A percentile compares a stretch with the other conserved stretches of the same genome.
Conservation (phyloP, 2,329 filamentous ascomycete genomes). For the Diaporthe helianthi region DNA sequence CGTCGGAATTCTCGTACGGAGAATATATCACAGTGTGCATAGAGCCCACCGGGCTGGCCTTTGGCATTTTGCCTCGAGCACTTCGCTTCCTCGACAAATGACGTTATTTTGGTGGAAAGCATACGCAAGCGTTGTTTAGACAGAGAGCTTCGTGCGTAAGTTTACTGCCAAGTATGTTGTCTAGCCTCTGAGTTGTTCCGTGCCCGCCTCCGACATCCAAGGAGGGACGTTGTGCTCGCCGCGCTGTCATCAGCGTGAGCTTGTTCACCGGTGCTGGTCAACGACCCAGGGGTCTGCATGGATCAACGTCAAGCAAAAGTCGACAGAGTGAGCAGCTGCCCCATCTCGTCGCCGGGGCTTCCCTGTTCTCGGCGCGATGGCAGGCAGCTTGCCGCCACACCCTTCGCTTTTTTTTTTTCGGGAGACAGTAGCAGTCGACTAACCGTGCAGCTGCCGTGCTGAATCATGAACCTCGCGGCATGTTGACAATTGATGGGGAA, state of each 20-base stretch:
- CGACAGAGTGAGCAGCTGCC: constrained; percentile 27
- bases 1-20: constrained; percentile 1
- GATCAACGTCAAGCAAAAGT: not conserved
- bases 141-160: constrained; percentile 11
- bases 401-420: not conserved
- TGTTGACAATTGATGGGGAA: not conserved
- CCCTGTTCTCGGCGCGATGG: not conserved
- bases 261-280: not conserved
- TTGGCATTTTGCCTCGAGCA: not conserved
- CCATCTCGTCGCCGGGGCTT: not conserved
- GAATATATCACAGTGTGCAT: constrained; percentile 2
- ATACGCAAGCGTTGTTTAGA: constrained; percentile 14
- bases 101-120: constrained; percentile 18
- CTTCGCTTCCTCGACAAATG: constrained; percentile 13
- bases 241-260: not conserved
- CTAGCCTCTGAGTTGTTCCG: constrained; percentile 20
- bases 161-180: constrained; percentile 10
- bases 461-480: not conserved
- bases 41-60: not conserved
- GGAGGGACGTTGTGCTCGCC: constrained; percentile 2
- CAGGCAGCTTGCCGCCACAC: not conserved
- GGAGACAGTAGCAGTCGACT: not conserved
- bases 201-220: not conserved
- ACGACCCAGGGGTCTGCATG: not conserved
- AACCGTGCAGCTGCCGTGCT: too few relatives aligned